phyloP scores from a whole-genome alignment of 805 yeast species.

The Lipomyces yamanashiensis region DNA sequence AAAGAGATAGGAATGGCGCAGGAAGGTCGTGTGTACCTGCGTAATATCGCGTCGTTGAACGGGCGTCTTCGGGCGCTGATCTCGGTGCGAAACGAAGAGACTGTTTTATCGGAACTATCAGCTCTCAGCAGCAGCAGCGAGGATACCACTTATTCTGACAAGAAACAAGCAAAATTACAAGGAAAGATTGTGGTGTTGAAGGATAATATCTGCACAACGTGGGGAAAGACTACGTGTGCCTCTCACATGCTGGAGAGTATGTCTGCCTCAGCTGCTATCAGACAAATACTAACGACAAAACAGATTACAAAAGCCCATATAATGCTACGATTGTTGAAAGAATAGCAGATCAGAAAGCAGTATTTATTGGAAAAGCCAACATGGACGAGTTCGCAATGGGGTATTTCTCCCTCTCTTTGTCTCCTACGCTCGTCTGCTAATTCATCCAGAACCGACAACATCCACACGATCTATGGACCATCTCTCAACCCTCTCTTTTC shows the following conservation, averaged over 20 bases:
- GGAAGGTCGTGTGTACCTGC: constrained; percentile 26
- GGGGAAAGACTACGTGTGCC: constrained; percentile 76
- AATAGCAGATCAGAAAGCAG: constrained; percentile 58
- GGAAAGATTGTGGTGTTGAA: constrained; percentile 60
- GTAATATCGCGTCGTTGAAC: constrained; percentile 13
- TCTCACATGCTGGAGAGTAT: constrained; percentile 59
- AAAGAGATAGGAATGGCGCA: not conserved
- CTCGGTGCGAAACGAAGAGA: constrained; percentile 16
- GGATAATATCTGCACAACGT: constrained; percentile 76
- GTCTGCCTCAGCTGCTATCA: not conserved
- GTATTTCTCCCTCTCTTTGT: constrained; percentile 35
- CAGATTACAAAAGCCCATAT: constrained; percentile 71
- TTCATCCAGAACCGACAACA: constrained; percentile 42
- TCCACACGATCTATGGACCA: constrained; percentile 44
- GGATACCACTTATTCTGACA: no score
- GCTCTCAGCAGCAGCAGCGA: no score
- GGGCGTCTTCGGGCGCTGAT: constrained; percentile 28
- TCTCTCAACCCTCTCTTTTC: constrained; percentile 52
- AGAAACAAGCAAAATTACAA: constrained; percentile 35
- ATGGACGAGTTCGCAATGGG: constrained; percentile 99
- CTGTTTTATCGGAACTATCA: constrained; percentile 8
- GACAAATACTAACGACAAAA: not conserved
- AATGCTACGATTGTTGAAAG: constrained; percentile 72
- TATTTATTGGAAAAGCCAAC: constrained; percentile 76
- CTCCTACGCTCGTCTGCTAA: not conserved